Percentiles rank a stretch among this genome's conserved stretches.
Evolutionary conservation across 1,284 basidiomycete genomes (phyloP).

Genomic region (Cutaneotrichosporon sp.): DNA sequence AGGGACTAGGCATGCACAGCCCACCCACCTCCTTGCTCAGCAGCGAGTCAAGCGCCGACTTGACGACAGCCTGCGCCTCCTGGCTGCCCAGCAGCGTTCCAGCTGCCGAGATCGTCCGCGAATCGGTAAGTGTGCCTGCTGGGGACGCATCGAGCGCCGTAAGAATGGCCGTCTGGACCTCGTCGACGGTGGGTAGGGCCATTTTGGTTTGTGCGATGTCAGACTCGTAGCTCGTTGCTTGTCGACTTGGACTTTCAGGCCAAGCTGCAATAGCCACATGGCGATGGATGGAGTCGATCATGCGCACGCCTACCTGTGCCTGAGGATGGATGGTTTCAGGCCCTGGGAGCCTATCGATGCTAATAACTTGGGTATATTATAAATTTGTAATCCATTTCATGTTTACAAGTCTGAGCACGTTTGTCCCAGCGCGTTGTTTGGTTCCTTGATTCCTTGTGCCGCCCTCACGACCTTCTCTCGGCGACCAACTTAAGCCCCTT

Average conservation of each 20-base stretch:
- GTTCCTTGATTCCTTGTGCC: conserved; percentile 9
- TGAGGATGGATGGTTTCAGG: background rate
- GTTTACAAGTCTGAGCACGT: too few species aligned
- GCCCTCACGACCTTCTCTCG: background rate
- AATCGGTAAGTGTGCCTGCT: conserved; percentile 66
- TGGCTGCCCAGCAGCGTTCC: conserved; percentile 58
- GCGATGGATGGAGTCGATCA: background rate
- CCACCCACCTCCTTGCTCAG: conserved; percentile 73
- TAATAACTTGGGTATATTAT: background rate
- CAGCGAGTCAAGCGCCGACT: conserved; percentile 85
- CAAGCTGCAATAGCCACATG: background rate
- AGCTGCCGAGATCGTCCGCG: conserved; percentile 63
- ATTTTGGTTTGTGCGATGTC: conserved; percentile 18
- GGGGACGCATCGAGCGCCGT: conserved; percentile 62
- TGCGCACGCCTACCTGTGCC: background rate
- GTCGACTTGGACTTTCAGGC: background rate
- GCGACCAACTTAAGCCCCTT: background rate
- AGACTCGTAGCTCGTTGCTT: background rate
- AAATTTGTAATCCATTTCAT: background rate
- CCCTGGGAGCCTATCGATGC: background rate
- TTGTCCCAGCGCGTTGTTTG: conserved; percentile 16
- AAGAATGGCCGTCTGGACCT: conserved; percentile 74
- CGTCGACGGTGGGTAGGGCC: conserved; percentile 55
- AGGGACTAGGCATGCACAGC: background rate
- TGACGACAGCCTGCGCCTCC: conserved; percentile 73